Percentiles rank a stretch among this genome's conserved stretches.
Evolutionary conservation across 371 early-diverging fungal species (phyloP).

Genomic region (Lichtheimia ramosa): DNA sequence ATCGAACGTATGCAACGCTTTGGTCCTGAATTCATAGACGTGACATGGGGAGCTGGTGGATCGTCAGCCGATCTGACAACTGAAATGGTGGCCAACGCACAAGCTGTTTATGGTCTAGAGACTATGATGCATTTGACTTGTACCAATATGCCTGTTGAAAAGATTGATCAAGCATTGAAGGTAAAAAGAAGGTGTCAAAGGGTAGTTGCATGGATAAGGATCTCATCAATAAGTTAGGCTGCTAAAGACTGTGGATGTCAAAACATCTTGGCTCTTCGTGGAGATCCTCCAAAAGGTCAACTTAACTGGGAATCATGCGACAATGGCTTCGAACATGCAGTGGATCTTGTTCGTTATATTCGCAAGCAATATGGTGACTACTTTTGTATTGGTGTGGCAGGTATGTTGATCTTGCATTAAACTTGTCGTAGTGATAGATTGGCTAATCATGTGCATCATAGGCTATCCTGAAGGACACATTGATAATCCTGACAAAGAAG

Average conservation of each 20-base stretch:
- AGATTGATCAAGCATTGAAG: conserved; percentile 81
- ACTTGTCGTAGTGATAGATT: background rate
- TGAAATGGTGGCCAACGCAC: conserved; percentile 86
- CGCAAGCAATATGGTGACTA: conserved; percentile 88
- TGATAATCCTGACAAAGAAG: conserved; percentile 70
- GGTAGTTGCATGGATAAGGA: no score
- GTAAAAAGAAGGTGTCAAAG: conserved; percentile 42
- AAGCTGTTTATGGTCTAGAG: conserved; percentile 91
- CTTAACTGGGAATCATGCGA: conserved; percentile 76
- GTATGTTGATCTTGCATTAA: conserved; percentile 23
- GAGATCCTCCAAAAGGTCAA: conserved; percentile 91
- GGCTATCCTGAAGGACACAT: conserved; percentile 91
- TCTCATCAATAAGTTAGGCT: conserved; percentile 41
- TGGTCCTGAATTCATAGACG: conserved; percentile 94
- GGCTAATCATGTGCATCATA: conserved; percentile 6
- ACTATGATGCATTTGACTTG: conserved; percentile 97
- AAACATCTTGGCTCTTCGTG: conserved; percentile 94
- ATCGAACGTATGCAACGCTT: conserved; percentile 89
- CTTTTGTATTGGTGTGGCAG: conserved; percentile 95
- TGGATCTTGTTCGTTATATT: conserved; percentile 89
- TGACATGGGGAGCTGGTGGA: conserved; percentile 97
- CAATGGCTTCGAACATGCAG: conserved; percentile 82
- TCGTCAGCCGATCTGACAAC: conserved; percentile 85
- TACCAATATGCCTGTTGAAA: conserved; percentile 90
- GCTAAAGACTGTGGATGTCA: conserved; percentile 92